Percentiles rank a stretch among this genome's conserved stretches.
Conservation (phyloP, 495 filamentous ascomycete genomes). For the Usnea hakonensis region DNA sequence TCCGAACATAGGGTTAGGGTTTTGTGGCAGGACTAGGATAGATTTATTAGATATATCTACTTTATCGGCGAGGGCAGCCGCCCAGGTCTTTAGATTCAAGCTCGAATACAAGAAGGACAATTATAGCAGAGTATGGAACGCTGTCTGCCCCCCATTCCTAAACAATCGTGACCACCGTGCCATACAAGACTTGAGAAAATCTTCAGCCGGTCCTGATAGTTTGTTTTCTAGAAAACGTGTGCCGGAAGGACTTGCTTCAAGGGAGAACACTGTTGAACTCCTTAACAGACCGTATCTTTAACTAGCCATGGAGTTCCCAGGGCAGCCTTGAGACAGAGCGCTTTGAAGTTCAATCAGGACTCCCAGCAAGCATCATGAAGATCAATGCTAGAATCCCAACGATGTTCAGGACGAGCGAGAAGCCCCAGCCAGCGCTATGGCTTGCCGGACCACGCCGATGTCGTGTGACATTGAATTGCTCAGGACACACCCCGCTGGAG, state of each 20-base stretch:
- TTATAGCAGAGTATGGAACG: too few species aligned
- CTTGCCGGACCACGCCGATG: background rate
- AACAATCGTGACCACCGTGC: too few species aligned
- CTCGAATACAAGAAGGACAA: too few species aligned
- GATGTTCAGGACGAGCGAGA: slow-evolving; percentile 3
- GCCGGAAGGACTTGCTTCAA: background rate
- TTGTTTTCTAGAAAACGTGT: background rate
- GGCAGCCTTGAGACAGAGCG: background rate
- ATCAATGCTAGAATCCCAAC: slow-evolving; percentile 7
- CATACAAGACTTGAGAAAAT: too few species aligned
- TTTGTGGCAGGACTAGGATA: too few species aligned
- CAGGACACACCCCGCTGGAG: slow-evolving; percentile 1
- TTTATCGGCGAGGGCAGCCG: too few species aligned
- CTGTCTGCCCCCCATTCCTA: too few species aligned
- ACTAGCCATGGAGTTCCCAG: background rate
- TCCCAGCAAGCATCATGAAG: slow-evolving; percentile 9
- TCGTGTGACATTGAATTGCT: background rate
- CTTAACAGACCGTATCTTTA: background rate
- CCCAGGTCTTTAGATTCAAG: too few species aligned
- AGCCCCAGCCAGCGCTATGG: background rate
- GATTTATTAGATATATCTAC: too few species aligned
- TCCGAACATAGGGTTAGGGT: too few species aligned
- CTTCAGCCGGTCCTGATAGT: too few species aligned
- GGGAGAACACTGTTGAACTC: background rate
- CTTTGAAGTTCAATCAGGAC: slow-evolving; percentile 8